Base-by-base conservation (phyloP, 202 grass and related monocot genomes). In the Carex arenaria region DNA sequence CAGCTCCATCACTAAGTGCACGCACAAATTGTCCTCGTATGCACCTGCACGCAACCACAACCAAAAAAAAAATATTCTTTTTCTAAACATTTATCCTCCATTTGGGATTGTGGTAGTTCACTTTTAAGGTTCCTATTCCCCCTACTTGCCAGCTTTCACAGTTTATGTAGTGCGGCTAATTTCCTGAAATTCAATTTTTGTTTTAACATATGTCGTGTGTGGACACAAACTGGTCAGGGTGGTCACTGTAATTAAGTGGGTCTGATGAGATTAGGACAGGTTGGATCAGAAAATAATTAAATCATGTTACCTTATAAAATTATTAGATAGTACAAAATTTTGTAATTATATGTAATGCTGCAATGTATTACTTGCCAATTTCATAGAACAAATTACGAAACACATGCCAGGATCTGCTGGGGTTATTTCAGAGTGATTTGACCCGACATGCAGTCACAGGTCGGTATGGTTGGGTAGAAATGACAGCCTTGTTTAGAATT, bases 1-100 rank as follows among this genome's bases (percentile, higher is more conserved):
- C 55, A 98, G 89, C 86, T 98, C 95, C 95, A 98, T 98, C 72
- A 98, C 95, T 63, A 98, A 82, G 86, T 98, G 95, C 65, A 98
- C 95, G 80, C 90, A 93, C 57, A 94, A 88, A 3, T 88, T 85
- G 77, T 94, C 95, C 89, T 98, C 95, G 51, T 91, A 94, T 83
- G 92, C 90, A 62, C 84, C 94, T 72, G 15, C 30, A 36, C 34
- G 23, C 15, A 64, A 64, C 32, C 70, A 30, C 38, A 40, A 72
- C 81, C 81, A 77, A 57, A 32, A 57, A 0, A 36, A 57, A 32
- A 56, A 0, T n/a, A 57, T 10, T 3, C 6, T 54, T 57, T 57
- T 19, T 36, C 17, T 19, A 34, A 77, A 59, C 7, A 34, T 77
- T 36, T 7, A 30, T 74, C 13, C 1, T 74, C 70, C 6, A n/a